Conservation (phyloP, 1,139 yeast species). For the Hemisphaericaspora xylofermentans region DNA sequence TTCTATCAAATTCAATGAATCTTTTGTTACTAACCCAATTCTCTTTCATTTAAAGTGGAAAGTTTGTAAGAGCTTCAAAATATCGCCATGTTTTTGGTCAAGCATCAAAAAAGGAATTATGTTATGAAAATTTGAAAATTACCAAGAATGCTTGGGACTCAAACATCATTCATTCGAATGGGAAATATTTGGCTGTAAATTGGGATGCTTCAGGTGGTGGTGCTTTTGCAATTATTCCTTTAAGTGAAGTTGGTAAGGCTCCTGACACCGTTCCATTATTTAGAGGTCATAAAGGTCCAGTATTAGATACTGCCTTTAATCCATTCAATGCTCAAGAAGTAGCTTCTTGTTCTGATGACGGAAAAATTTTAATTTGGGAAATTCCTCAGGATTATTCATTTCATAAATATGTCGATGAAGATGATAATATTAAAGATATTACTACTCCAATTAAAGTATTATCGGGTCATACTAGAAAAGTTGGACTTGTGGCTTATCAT, state of each 20-base stretch:
- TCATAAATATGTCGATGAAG: constrained; percentile 55
- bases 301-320: constrained; percentile 89
- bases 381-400: constrained; percentile 80
- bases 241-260: constrained; percentile 83
- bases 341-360: constrained; percentile 90
- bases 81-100: constrained; percentile 96
- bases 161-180: constrained; percentile 75
- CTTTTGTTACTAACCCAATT: not conserved
- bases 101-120: constrained; percentile 80
- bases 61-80: constrained; percentile 93
- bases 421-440: constrained; percentile 67
- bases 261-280: constrained; percentile 92
- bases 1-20: not conserved
- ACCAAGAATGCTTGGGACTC: constrained; percentile 97
- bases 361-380: constrained; percentile 82
- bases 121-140: constrained; percentile 81
- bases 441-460: constrained; percentile 65
- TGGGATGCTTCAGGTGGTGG: constrained; percentile 98
- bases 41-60: constrained; percentile 52
- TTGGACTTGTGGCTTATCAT: constrained; percentile 88
- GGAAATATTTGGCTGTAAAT: constrained; percentile 80
- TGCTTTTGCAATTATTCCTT: constrained; percentile 90
- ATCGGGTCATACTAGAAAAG: constrained; percentile 87
- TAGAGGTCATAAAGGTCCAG: constrained; percentile 94
- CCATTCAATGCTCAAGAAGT: constrained; percentile 79